These are phyloP conservation scores for Alternaria consortialis DNA, from an alignment of 2,329 filamentous ascomycete species.

Conservation along the genomic window DNA sequence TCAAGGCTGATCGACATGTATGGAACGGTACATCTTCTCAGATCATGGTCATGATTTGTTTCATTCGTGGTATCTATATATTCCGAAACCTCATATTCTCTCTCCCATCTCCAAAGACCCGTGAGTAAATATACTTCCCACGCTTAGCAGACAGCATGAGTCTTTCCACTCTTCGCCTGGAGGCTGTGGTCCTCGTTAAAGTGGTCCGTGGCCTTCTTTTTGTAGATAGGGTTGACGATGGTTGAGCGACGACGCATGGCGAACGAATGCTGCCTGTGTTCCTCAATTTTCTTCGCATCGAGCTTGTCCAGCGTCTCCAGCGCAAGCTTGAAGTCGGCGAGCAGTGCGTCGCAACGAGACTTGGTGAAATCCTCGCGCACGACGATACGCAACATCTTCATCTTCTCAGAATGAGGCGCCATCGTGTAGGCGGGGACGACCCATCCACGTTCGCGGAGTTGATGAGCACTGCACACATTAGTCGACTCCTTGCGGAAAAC, in stretches of 20 bases:
- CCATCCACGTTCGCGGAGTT: slow-evolving; percentile 87
- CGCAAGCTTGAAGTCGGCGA: slow-evolving; percentile 81
- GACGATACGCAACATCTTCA: slow-evolving; percentile 93
- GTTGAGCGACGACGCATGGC: slow-evolving; percentile 41
- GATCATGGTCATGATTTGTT: neutral
- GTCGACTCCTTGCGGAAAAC: slow-evolving; percentile 3
- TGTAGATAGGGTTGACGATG: slow-evolving; percentile 35
- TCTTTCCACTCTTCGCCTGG: slow-evolving; percentile 90
- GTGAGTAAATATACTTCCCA: no score
- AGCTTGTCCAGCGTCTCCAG: slow-evolving; percentile 75
- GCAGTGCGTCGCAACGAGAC: slow-evolving; percentile 78
- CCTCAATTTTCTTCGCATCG: slow-evolving; percentile 74
- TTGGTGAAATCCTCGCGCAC: slow-evolving; percentile 92
- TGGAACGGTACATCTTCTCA: neutral
- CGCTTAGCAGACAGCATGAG: slow-evolving; percentile 78
- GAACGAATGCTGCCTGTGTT: slow-evolving; percentile 65
- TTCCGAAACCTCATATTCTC: neutral
- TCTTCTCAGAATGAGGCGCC: slow-evolving; percentile 82
- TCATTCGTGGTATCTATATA: neutral
- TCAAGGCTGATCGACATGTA: neutral
- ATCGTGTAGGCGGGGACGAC: slow-evolving; percentile 96
- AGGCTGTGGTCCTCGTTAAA: slow-evolving; percentile 89
- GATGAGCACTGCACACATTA: slow-evolving; percentile 67
- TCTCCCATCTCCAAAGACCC: no score
- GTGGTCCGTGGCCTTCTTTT: slow-evolving; percentile 51